Base-by-base conservation (phyloP, 2,329 filamentous ascomycete genomes). In the Penicillium crustosum region DNA sequence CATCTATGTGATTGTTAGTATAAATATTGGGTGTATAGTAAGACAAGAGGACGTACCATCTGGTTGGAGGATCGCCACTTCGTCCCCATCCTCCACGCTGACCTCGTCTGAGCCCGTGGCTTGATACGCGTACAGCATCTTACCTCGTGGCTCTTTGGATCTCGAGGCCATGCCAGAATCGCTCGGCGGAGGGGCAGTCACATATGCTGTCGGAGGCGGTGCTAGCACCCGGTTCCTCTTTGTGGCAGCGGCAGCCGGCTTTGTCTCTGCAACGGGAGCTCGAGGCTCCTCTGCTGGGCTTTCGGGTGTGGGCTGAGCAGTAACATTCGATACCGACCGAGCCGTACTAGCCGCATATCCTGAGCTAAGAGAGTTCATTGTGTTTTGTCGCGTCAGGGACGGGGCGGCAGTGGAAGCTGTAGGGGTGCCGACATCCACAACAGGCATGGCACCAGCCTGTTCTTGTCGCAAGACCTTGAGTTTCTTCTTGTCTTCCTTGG, bases 401-500 rank as follows among this genome's bases (percentile, higher is more conserved):
- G 90, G 88, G 52, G 88, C 78, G 57, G 90, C 87, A 4, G 86
- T 79, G 17, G 73, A 70, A 35, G 67, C 65, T n/a, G 69, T 67
- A 2, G 73, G 61, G 0, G 74, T 67, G 7, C 72, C 66, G 25
- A 73, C 60, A 21, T 79, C 78, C 23, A 76, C 63, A 12, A 68
- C 65, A 35, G 75, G 73, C n/a, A 71, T 64, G 33, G 85, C 78
- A 68, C 88, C 90, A 13, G 93, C 89, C 5, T 87, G 82, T 58
- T 90, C 88, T 76, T 97, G 93, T 60, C 93, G 85, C 72, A 93
- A 89, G 42, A 84, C 83, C 76, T 97, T 97, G 42, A 96, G 82
- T 69, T 93, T 95, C 81, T 97, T 99, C 79, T 88, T 93, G 68
- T 96, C 93, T 61, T 97, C 94, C 76, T 97, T 99, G 62, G 83